Percentiles rank a stretch among this genome's conserved stretches.
phyloP scores from a whole-genome alignment of 2,329 filamentous ascomycete species.

The Fusarium nygamai region DNA sequence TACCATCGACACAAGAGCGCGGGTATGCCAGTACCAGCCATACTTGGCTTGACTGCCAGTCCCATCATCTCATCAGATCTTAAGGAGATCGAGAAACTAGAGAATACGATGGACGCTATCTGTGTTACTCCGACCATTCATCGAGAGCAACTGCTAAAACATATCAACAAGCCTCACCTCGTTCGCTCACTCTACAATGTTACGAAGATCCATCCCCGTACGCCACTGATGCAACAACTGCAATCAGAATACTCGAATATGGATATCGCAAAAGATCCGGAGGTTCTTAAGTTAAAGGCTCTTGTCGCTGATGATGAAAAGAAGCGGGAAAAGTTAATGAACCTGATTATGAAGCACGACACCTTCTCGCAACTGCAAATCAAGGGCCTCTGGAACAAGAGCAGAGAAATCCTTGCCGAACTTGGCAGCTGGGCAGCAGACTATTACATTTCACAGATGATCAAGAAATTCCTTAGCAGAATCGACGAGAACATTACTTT shows the following conservation, averaged over 20 bases:
- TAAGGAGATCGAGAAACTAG: constrained; percentile 68
- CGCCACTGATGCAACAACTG: constrained; percentile 57
- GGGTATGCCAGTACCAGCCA: constrained; percentile 63
- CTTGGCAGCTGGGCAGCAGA: constrained; percentile 77
- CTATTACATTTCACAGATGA: constrained; percentile 66
- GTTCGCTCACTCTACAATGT: constrained; percentile 47
- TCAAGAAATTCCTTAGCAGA: constrained; percentile 48
- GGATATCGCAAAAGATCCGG: constrained; percentile 70
- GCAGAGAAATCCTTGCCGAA: constrained; percentile 61
- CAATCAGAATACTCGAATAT: constrained; percentile 53
- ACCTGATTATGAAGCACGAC: constrained; percentile 54
- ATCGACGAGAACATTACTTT: constrained; percentile 32
- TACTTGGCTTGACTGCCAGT: constrained; percentile 85
- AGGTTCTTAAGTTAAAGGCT: constrained; percentile 58
- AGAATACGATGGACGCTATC: constrained; percentile 74
- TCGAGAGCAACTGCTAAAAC: constrained; percentile 73
- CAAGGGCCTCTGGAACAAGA: constrained; percentile 61
- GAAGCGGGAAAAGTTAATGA: constrained; percentile 51
- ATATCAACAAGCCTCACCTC: constrained; percentile 74
- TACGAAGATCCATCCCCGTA: constrained; percentile 25
- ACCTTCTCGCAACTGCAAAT: constrained; percentile 67
- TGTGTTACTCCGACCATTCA: constrained; percentile 75
- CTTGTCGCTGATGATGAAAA: constrained; percentile 52
- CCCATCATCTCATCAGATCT: constrained; percentile 72
- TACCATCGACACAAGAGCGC: constrained; percentile 64